Base-by-base conservation (phyloP, 345 rosid genomes). In the Acer saccharum region DNA sequence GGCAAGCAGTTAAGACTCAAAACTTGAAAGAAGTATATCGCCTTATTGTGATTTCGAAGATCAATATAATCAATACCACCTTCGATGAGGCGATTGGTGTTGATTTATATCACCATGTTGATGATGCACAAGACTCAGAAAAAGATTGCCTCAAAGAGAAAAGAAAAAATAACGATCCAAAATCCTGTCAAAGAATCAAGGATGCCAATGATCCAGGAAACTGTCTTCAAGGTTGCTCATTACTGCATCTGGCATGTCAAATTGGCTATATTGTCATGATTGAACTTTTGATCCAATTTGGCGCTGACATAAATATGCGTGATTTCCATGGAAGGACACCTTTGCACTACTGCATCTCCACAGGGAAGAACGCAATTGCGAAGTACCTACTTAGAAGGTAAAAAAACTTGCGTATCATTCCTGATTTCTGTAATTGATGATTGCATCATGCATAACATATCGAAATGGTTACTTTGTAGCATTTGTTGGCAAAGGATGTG, bases 291-390 rank as follows among this genome's bases (percentile, higher is more conserved):
- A 78, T 93, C 76, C 98, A 91, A 79, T 93, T 89, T 74, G 97
- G 97, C 74, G 97, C 94, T 23, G 83, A 89, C 75, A 82, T 88
- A 72, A 91, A 93, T 80, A 76, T 81, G 81, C 84, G 81, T 4
- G 98, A 94, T 80, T 91, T 80, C 80, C 94, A 90, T 21, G 91
- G 94, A 80, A 87, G 94, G 80, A 91, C 97, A 75, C 97, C 98
- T 71, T 84, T 93, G 87, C 98, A 93, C 85, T 90, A 81, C 78
- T 92, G 97, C 76, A 80, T 94, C 43, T 79, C 90, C 64, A 72
- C 80, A 69, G 84, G 91, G 76, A 83, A 90, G 83, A 86, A 91
- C 79, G 10, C 78, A 72, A 82, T 90, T 48, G 97, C 98, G 4
- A 94, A 93, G 83, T 78, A 90, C 83, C 87, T 94, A 62, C 87